Conservation (phyloP, 148 eudicot species). For the Nepenthes gracilis region DNA sequence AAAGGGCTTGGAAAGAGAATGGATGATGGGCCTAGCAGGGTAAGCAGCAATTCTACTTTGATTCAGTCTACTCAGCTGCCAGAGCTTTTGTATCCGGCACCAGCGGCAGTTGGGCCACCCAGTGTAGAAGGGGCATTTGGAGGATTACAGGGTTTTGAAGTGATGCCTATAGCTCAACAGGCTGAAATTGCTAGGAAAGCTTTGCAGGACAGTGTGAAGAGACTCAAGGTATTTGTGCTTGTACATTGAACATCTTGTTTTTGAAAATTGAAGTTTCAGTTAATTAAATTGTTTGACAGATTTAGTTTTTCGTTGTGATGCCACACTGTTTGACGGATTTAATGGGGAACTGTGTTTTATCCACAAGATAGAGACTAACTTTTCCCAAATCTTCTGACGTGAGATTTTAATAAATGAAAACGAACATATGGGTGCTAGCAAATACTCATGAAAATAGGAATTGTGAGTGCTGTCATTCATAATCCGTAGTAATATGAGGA, state of each 20-base stretch:
- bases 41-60: conserved; percentile 20
- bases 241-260: neutral
- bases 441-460: no score
- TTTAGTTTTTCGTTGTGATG: no score
- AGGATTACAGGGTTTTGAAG: conserved; percentile 32
- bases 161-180: conserved; percentile 61
- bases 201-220: conserved; percentile 51
- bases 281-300: neutral
- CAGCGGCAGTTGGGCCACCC: conserved; percentile 16
- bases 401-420: no score
- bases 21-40: conserved; percentile 54
- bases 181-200: conserved; percentile 81
- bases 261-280: no score
- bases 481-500: no score
- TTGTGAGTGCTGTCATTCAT: no score
- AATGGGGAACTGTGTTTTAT: neutral
- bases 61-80: conserved; percentile 39
- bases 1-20: conserved; percentile 87
- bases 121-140: conserved; percentile 53
- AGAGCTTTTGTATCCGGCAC: conserved; percentile 11
- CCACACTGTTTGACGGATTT: neutral
- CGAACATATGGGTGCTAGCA: no score
- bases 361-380: no score
- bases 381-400: no score
- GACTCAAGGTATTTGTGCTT: conserved; percentile 51